phyloP scores from a whole-genome alignment of 1,284 basidiomycete species.

The Ustilago trichophora region DNA sequence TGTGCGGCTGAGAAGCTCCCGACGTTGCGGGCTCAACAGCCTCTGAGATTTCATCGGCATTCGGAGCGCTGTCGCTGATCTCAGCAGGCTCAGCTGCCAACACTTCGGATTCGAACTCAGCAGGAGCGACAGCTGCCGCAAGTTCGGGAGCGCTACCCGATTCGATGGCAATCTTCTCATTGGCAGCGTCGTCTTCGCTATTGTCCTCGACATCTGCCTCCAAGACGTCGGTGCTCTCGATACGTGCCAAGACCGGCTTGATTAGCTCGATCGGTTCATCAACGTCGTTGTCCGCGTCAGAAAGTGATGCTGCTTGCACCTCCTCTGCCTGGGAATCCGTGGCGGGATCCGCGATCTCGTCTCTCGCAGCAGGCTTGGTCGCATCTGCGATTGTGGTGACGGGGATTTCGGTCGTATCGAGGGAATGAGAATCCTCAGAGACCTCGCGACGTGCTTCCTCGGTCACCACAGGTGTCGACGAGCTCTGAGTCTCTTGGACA shows the following conservation, averaged over 20 bases:
- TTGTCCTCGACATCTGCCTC: slow-evolving; percentile 46
- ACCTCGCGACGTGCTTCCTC: neutral
- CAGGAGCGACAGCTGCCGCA: neutral
- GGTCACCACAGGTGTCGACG: neutral
- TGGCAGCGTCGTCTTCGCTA: slow-evolving; percentile 20
- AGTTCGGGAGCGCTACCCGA: neutral
- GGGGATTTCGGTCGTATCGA: no score
- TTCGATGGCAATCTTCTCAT: slow-evolving; percentile 4
- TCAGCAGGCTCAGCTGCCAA: neutral
- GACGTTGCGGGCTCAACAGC: neutral
- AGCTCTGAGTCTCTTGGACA: neutral
- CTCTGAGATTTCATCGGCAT: neutral
- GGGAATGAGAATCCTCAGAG: neutral
- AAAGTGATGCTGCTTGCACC: no score
- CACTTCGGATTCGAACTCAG: neutral
- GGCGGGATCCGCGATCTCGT: neutral
- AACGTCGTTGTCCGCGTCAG: neutral
- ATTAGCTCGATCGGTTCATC: neutral
- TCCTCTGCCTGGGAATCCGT: neutral
- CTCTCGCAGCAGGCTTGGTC: neutral
- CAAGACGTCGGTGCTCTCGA: slow-evolving; percentile 32
- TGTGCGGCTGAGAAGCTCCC: neutral
- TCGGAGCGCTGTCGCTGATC: neutral
- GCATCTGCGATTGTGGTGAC: neutral
- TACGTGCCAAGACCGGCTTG: slow-evolving; percentile 8